phyloP scores from a whole-genome alignment of 768 basidiomycete genomes.

The Aureoboletus auriporus region DNA sequence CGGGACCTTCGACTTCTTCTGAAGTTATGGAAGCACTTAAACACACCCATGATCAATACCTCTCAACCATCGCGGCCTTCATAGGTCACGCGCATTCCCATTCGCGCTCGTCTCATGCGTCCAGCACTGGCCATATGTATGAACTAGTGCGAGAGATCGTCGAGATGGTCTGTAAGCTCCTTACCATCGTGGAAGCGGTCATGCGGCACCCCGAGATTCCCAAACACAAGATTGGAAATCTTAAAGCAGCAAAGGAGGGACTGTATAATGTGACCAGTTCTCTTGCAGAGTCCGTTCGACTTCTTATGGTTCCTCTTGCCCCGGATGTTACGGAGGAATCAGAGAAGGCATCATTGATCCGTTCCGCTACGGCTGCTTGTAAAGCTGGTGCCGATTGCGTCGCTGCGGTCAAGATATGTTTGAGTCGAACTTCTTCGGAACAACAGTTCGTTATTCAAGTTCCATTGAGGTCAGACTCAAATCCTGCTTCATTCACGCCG shows the following conservation, averaged over 20 bases:
- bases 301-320: constrained; percentile 54
- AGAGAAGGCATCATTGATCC: constrained; percentile 72
- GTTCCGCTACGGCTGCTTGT: constrained; percentile 83
- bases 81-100: constrained; percentile 97
- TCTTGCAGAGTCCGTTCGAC: constrained; percentile 85
- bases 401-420: constrained; percentile 76
- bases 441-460: constrained; percentile 63
- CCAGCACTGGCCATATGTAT: constrained; percentile 89
- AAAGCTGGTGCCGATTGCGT: constrained; percentile 89
- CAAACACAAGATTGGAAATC: constrained; percentile 54
- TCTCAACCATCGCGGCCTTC: constrained; percentile 94
- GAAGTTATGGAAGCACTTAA: constrained; percentile 76
- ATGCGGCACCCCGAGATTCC: constrained; percentile 72
- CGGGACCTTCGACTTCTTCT: constrained; percentile 62
- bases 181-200: constrained; percentile 89
- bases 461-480: constrained; percentile 46
- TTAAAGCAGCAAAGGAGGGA: constrained; percentile 71
- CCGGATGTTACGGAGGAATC: constrained; percentile 66
- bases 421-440: constrained; percentile 60
- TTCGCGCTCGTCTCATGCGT: constrained; percentile 84
- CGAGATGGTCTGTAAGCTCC: constrained; percentile 86
- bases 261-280: constrained; percentile 81
- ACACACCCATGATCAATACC: constrained; percentile 82
- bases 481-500: constrained; percentile 41
- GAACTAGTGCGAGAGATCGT: constrained; percentile 94